Evolutionary conservation across 2,329 filamentous ascomycete species (phyloP).

Genomic region (Chrysoporthe puriensis): DNA sequence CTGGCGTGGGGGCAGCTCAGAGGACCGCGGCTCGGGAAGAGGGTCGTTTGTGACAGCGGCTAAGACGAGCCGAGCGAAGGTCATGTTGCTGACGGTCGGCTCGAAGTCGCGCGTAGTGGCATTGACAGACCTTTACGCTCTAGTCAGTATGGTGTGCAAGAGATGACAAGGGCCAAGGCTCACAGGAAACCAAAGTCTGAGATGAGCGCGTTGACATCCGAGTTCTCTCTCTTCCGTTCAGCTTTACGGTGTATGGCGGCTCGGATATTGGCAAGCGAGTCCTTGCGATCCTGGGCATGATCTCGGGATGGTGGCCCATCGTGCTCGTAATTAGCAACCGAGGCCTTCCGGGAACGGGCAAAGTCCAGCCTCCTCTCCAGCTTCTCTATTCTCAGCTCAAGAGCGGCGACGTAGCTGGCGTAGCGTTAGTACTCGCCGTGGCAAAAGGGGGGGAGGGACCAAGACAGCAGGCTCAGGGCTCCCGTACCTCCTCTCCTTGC

Average conservation of each 20-base stretch:
- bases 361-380: constrained; percentile 78
- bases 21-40: constrained; percentile 64
- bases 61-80: constrained; percentile 85
- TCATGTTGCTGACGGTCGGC: constrained; percentile 84
- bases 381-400: constrained; percentile 90
- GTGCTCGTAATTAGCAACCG: constrained; percentile 66
- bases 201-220: constrained; percentile 87
- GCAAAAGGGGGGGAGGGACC: constrained; percentile 15
- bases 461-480: constrained; percentile 6
- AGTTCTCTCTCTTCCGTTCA: constrained; percentile 71
- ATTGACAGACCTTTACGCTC: constrained; percentile 74
- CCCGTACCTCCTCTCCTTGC: constrained; percentile 83
- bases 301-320: constrained; percentile 47
- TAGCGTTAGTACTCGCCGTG: constrained; percentile 28
- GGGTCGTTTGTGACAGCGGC: constrained; percentile 79
- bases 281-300: constrained; percentile 57
- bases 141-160: constrained; percentile 18
- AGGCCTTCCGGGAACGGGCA: constrained; percentile 71
- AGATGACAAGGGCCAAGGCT: constrained; percentile 37
- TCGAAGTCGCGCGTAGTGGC: constrained; percentile 94
- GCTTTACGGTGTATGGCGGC: constrained; percentile 68
- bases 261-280: constrained; percentile 64
- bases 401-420: constrained; percentile 81
- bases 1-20: constrained; percentile 71
- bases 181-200: constrained; percentile 92